phyloP scores from a whole-genome alignment of 2,329 filamentous ascomycete species.

The Ophiostoma ulmi region DNA sequence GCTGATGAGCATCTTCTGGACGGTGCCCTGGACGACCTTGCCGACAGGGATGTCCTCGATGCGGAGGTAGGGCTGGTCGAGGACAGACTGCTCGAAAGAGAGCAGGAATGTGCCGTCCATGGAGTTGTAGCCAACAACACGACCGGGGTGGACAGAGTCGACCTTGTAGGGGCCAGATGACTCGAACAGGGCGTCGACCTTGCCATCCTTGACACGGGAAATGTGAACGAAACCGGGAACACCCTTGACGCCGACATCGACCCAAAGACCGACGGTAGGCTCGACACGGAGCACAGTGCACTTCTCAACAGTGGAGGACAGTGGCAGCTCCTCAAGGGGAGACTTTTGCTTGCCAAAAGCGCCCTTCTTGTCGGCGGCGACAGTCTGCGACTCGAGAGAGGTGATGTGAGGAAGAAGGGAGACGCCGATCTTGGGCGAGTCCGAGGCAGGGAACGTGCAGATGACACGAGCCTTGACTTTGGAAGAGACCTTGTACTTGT shows the following conservation, averaged over 20 bases:
- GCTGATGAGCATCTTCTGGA: constrained; percentile 79
- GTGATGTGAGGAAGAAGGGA: constrained; percentile 83
- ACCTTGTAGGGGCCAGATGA: constrained; percentile 71
- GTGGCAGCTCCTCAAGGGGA: constrained; percentile 57
- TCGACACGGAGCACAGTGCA: constrained; percentile 78
- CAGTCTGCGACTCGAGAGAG: constrained; percentile 43
- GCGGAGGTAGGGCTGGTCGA: constrained; percentile 86
- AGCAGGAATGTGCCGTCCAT: constrained; percentile 81
- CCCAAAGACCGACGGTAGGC: constrained; percentile 72
- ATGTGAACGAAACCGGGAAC: constrained; percentile 90
- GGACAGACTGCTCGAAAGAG: constrained; percentile 73
- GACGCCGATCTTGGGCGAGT: constrained; percentile 77
- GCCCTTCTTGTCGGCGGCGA: constrained; percentile 26
- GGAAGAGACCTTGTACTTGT: constrained; percentile 75
- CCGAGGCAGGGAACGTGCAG: constrained; percentile 75
- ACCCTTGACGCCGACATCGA: constrained; percentile 62
- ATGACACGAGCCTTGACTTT: constrained; percentile 83
- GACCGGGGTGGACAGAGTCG: constrained; percentile 71
- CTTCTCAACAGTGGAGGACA: constrained; percentile 71
- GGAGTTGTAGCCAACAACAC: constrained; percentile 80
- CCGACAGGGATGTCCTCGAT: constrained; percentile 84
- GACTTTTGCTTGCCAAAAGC: constrained; percentile 25
- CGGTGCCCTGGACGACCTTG: constrained; percentile 70
- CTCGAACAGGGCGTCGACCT: constrained; percentile 76
- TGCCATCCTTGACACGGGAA: constrained; percentile 83